phyloP scores from a whole-genome alignment of 129 eudicot genomes.

The Silybum marianum region DNA sequence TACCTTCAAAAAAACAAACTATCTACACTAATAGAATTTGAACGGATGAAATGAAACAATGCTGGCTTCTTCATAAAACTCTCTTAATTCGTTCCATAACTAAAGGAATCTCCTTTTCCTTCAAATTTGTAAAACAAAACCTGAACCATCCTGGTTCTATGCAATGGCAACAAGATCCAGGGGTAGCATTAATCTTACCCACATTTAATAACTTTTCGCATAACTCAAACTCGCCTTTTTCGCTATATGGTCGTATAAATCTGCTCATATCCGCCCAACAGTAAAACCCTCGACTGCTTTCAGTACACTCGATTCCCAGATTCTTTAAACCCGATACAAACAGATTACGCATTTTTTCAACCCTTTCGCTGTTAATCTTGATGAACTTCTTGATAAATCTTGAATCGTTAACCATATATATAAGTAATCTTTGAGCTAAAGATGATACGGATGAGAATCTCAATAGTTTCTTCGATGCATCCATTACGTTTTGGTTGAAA shows the following conservation, averaged over 20 bases:
- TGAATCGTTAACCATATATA: slow-evolving; percentile 66
- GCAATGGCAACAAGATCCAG: slow-evolving; percentile 91
- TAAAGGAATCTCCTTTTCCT: slow-evolving; percentile 58
- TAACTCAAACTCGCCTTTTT: slow-evolving; percentile 88
- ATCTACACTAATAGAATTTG: slow-evolving; percentile 28
- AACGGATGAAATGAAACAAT: background rate
- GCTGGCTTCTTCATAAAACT: slow-evolving; percentile 39
- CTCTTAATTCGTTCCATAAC: slow-evolving; percentile 63
- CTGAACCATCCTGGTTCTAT: slow-evolving; percentile 97
- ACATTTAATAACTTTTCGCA: slow-evolving; percentile 79
- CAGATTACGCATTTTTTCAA: slow-evolving; percentile 38
- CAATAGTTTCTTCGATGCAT: slow-evolving; percentile 63
- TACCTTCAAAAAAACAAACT: slow-evolving; percentile 25
- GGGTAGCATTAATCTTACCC: slow-evolving; percentile 63
- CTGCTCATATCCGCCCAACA: slow-evolving; percentile 96
- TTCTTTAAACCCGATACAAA: slow-evolving; percentile 59
- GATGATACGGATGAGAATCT: slow-evolving; percentile 71
- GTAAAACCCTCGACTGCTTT: slow-evolving; percentile 59
- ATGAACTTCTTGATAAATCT: slow-evolving; percentile 47
- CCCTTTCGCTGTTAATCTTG: slow-evolving; percentile 48
- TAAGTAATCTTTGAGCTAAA: slow-evolving; percentile 59
- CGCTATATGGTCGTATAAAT: slow-evolving; percentile 78
- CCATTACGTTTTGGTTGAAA: slow-evolving; percentile 49
- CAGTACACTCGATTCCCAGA: slow-evolving; percentile 69
- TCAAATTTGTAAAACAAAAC: slow-evolving; percentile 61